Base-by-base conservation (phyloP, 345 rosid species). In the Cochlearia excelsa region DNA sequence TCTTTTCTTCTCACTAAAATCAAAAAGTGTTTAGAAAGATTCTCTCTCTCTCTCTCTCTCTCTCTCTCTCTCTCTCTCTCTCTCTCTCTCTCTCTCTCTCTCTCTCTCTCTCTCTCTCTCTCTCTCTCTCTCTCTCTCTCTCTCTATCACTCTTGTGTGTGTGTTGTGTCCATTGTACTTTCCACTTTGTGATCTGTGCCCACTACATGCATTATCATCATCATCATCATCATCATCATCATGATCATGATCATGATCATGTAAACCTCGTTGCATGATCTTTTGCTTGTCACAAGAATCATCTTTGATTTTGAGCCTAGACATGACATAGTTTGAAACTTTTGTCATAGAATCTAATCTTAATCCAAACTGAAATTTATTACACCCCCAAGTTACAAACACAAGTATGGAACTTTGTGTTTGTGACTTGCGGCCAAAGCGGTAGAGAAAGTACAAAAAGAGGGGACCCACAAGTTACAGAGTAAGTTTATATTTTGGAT, bases 391-490 rank as follows among this genome's bases (percentile, higher is more conserved):
- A 31, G 39, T 51, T 51, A 63, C 52, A 16, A 16, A 16, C 23
- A 16, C 33, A 65, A 65, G 54, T 38, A 11, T 65, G 37, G 58
- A 63, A 56, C 69, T 63, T 50, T 44, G 73, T 48, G 73, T 61
- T 54, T 68, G 67, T 4, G 41, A 41, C 56, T 68, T 54, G 68
- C 47, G 68, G 58, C 74, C 64, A 55, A 49, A 63, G 46, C 68
- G 41, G 41, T 7, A 9, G 41, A 38, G 41, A 38, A 38, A 38
- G 7, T 16, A 16, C 23, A 16, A 38, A 4, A 38, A 38, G 7
- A 38, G 41, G 10, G 64, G 52, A 9, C 74, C 59, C 52, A 54
- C 46, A 42, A 16, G 11, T 43, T 55, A 39, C 63, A 48, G 67
- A 61, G 7, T 53, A n/a, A 7, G 27, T 16, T 16, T 16, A 16